These are phyloP conservation scores for Dipodascus albidus DNA, from an alignment of 805 yeast genomes.

Conservation along the genomic window DNA sequence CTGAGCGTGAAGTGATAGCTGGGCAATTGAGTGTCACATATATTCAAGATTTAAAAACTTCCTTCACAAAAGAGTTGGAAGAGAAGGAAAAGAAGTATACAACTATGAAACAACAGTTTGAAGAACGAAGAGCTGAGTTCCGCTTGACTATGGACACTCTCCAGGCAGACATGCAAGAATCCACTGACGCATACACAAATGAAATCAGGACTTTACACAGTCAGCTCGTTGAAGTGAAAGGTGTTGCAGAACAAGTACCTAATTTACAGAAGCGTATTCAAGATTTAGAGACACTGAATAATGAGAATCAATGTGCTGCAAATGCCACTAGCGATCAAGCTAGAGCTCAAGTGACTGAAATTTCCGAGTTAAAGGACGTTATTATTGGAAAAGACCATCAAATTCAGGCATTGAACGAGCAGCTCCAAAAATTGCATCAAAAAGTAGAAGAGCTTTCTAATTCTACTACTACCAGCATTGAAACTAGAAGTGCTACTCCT, in stretches of 20 bases:
- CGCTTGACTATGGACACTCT: constrained; percentile 20
- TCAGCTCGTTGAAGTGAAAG: not conserved
- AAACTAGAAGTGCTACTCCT: not conserved
- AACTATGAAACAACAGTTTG: constrained; percentile 19
- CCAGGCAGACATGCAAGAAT: constrained; percentile 18
- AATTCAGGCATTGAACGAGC: not conserved
- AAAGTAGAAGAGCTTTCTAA: not conserved
- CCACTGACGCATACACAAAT: constrained; percentile 14
- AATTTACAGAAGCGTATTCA: not conserved
- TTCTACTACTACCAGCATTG: too few relatives aligned
- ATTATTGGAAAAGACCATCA: not conserved
- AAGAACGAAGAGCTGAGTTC: constrained; percentile 22
- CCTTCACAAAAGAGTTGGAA: constrained; percentile 6
- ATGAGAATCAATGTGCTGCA: constrained; percentile 16
- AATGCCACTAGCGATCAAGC: constrained; percentile 24
- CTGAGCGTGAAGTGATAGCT: constrained; percentile 1
- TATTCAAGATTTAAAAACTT: not conserved
- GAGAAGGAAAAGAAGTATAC: constrained; percentile 21
- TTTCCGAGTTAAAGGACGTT: not conserved
- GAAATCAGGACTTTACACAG: constrained; percentile 8
- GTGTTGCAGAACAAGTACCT: not conserved
- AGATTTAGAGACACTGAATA: not conserved
- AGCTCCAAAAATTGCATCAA: not conserved
- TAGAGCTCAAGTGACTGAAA: constrained; percentile 18
- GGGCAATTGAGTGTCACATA: not conserved